Evolutionary conservation across 495 filamentous ascomycete species (phyloP).

Genomic region (Lophiostoma macrostomum): DNA sequence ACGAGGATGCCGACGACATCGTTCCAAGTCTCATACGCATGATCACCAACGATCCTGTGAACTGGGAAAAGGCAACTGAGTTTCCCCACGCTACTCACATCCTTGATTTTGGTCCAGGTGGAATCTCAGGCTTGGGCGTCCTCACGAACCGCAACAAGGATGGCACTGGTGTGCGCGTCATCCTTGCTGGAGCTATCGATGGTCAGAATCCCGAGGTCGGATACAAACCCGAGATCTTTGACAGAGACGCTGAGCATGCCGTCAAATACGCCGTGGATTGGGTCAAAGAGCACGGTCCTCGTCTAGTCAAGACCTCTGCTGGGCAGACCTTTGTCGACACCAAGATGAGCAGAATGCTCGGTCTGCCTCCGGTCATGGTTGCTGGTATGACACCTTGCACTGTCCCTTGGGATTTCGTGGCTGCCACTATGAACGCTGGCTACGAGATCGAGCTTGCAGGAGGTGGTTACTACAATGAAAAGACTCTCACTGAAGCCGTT

Average conservation of each 20-base stretch:
- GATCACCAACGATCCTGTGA: slow-evolving; percentile 86
- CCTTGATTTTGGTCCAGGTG: slow-evolving; percentile 92
- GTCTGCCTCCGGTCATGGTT: slow-evolving; percentile 86
- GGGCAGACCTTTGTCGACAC: slow-evolving; percentile 92
- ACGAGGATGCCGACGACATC: slow-evolving; percentile 60
- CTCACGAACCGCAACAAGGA: slow-evolving; percentile 98
- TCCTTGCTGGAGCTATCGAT: slow-evolving; percentile 86
- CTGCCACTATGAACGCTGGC: slow-evolving; percentile 92
- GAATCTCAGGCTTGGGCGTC: slow-evolving; percentile 93
- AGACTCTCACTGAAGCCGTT: slow-evolving; percentile 83
- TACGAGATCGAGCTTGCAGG: slow-evolving; percentile 90
- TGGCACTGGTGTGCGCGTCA: slow-evolving; percentile 91
- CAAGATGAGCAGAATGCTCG: slow-evolving; percentile 92
- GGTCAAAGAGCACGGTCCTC: slow-evolving; percentile 93
- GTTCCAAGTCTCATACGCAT: slow-evolving; percentile 83
- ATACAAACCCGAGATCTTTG: slow-evolving; percentile 95
- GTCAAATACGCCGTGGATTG: slow-evolving; percentile 97
- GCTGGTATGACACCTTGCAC: slow-evolving; percentile 96
- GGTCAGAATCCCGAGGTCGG: slow-evolving; percentile 87
- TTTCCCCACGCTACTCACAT: slow-evolving; percentile 90
- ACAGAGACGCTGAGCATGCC: slow-evolving; percentile 86
- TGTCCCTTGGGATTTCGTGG: slow-evolving; percentile 91
- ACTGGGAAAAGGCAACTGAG: slow-evolving; percentile 90
- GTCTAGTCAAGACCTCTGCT: slow-evolving; percentile 77
- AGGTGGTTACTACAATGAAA: slow-evolving; percentile 91